Evolutionary conservation across 441 rosid genomes (phyloP), one percentile per base, ranked within the genome.

Genomic region (Croton setiger): DNA sequence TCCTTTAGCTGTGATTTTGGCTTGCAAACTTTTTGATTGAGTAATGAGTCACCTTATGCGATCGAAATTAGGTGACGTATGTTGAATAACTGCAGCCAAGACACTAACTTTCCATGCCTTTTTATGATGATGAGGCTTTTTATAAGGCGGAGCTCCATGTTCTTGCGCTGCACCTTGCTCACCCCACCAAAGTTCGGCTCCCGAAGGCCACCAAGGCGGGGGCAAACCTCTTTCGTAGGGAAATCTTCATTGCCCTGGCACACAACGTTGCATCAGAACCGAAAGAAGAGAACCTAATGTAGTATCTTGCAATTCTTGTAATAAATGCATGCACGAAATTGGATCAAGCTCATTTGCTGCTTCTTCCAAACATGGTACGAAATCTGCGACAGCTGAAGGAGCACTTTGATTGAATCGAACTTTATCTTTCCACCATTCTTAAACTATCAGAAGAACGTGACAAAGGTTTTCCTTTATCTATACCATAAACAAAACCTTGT

Each of bases 131-230:
- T 83, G 90, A 31, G 89, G 97, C 78, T 84, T 88, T 65, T 76
- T 78, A 36, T 87, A 87, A 5, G 90, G 95, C 4, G 95, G 97
- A 0, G 78, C 74, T 5, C 95, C 91, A 13, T 85, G 88, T 41
- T 85, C 87, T 0, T 75, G 67, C 1, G 89, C 69, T 47, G 35
- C 0, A 23, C 89, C 92, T 77, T 84, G 89, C 66, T 87, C 76
- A 20, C 85, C 89, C 95, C 90, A 87, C 95, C 92, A 83, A 0
- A 65, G 7, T 79, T 87, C 90, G 0, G 20, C 61, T 37, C 92
- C 87, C 0, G 72, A 70, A 4, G 92, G 90, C 90, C 95, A 87
- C 95, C 95, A 85, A 9, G 95, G 89, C 0, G 90, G 95, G 11
- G 84, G 79, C 53, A 81, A 51, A 5, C 92, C 88, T 61, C 65